Evolutionary conservation across 78 protist species (phyloP).

Genomic region (Dictyostelium citrinum): DNA sequence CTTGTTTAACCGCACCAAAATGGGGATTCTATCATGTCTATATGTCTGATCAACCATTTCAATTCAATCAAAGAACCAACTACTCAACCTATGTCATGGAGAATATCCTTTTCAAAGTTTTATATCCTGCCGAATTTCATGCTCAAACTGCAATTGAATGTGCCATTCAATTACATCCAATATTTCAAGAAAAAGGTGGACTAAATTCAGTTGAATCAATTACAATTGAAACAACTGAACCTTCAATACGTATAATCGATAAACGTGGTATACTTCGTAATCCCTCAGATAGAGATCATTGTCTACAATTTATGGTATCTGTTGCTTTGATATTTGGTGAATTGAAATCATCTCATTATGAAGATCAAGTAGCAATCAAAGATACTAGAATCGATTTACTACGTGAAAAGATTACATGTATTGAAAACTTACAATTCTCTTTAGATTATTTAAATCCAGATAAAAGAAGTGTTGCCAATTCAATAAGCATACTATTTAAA

Average conservation of each 20-base stretch:
- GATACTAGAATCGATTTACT: constrained; percentile 69
- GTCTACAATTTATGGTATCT: constrained; percentile 79
- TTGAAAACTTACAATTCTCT: constrained; percentile 59
- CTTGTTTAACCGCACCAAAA: constrained; percentile 42
- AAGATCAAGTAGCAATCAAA: constrained; percentile 42
- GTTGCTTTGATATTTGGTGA: constrained; percentile 76
- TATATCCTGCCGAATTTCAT: constrained; percentile 83
- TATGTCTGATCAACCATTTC: constrained; percentile 42
- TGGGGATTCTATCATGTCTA: constrained; percentile 84
- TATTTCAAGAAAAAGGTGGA: neutral
- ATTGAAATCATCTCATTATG: constrained; percentile 42
- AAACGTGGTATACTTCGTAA: constrained; percentile 73
- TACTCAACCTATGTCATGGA: constrained; percentile 76
- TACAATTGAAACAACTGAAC: constrained; percentile 47
- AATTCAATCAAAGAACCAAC: constrained; percentile 4
- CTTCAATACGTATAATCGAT: constrained; percentile 84
- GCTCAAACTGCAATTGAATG: constrained; percentile 86
- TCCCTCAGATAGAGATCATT: constrained; percentile 81
- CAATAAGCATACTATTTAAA: constrained; percentile 32
- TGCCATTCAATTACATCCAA: constrained; percentile 51
- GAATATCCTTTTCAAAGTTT: constrained; percentile 77
- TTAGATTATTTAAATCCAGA: constrained; percentile 70
- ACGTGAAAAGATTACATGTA: constrained; percentile 70
- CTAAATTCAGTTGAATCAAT: constrained; percentile 18
- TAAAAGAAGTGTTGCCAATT: constrained; percentile 74